Percentiles rank a stretch among this genome's conserved stretches.
Conservation (phyloP, 768 basidiomycete genomes). For the Podaxis mareebaensis region DNA sequence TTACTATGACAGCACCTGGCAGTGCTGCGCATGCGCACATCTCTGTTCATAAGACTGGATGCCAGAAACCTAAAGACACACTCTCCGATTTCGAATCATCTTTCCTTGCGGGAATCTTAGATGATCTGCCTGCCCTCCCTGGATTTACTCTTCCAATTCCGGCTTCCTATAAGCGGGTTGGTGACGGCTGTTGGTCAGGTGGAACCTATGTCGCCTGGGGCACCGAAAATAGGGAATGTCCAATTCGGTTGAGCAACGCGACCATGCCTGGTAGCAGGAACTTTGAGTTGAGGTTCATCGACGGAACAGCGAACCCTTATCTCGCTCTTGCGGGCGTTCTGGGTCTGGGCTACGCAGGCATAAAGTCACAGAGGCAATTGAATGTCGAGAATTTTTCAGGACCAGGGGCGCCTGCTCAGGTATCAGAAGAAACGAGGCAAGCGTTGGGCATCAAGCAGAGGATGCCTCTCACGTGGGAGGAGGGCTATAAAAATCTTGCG, state of each 20-base stretch:
- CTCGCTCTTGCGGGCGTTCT: conserved; percentile 60
- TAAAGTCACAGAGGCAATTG: conserved; percentile 41
- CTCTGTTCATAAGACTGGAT: conserved; percentile 50
- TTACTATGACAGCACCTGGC: conserved; percentile 46
- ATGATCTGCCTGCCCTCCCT: conserved; percentile 56
- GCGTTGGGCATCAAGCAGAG: conserved; percentile 46
- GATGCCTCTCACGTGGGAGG: conserved; percentile 49
- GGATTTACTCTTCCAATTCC: conserved; percentile 60
- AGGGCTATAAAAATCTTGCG: conserved; percentile 42
- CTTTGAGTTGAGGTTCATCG: conserved; percentile 63
- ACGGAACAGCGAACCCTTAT: conserved; percentile 67
- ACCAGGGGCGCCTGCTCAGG: conserved; percentile 34
- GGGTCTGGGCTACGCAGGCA: conserved; percentile 52
- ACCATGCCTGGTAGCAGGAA: conserved; percentile 47
- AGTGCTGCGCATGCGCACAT: conserved; percentile 64
- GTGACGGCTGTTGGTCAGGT: conserved; percentile 68
- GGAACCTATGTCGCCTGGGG: conserved; percentile 75
- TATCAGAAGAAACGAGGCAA: conserved; percentile 46
- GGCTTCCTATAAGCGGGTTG: conserved; percentile 64
- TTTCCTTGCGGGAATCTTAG: conserved; percentile 63
- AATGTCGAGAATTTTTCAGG: conserved; percentile 35
- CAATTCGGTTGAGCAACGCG: conserved; percentile 57
- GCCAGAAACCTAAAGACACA: conserved; percentile 13
- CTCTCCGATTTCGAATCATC: conserved; percentile 43
- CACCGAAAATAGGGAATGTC: conserved; percentile 65